These are phyloP conservation scores for Trypanosoma cruzi DNA, from an alignment of 208 protist species.

Conservation along the genomic window DNA sequence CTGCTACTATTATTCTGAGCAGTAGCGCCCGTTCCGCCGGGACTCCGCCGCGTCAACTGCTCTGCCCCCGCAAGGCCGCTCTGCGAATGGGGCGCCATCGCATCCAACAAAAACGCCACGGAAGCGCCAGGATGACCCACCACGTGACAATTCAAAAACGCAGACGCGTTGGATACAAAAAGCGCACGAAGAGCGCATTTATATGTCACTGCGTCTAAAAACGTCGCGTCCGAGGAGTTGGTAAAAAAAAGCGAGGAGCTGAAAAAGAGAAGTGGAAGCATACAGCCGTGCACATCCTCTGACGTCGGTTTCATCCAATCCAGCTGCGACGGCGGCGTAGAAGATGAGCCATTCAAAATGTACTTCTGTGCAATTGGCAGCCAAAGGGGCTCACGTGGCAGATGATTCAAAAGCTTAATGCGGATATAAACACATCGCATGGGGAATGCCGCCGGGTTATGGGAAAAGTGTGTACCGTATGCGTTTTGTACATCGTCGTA, in stretches of 20 bases:
- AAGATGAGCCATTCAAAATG: background rate
- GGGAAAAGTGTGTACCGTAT: background rate
- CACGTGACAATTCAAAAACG: background rate
- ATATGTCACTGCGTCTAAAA: background rate
- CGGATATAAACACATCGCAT: slow-evolving; percentile 9
- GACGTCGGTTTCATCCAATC: background rate
- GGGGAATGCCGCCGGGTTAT: background rate
- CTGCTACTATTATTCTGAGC: too few relatives aligned
- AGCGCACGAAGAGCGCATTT: background rate
- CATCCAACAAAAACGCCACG: too few relatives aligned
- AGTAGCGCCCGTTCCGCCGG: background rate
- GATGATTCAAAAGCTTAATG: slow-evolving; percentile 4
- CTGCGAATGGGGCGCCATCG: too few relatives aligned
- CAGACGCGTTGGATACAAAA: slow-evolving; percentile 4
- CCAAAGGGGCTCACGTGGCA: slow-evolving; percentile 4
- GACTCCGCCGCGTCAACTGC: background rate
- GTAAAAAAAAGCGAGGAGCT: background rate
- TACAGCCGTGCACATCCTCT: background rate
- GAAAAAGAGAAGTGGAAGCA: slow-evolving; percentile 9
- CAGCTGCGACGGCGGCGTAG: background rate
- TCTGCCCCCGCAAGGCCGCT: background rate
- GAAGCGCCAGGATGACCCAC: too few relatives aligned
- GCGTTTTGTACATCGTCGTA: background rate
- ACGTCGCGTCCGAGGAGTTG: background rate
- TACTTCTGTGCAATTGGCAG: slow-evolving; percentile 16